phyloP scores from a whole-genome alignment of 2,329 filamentous ascomycete genomes.

The Cordyceps javanica region DNA sequence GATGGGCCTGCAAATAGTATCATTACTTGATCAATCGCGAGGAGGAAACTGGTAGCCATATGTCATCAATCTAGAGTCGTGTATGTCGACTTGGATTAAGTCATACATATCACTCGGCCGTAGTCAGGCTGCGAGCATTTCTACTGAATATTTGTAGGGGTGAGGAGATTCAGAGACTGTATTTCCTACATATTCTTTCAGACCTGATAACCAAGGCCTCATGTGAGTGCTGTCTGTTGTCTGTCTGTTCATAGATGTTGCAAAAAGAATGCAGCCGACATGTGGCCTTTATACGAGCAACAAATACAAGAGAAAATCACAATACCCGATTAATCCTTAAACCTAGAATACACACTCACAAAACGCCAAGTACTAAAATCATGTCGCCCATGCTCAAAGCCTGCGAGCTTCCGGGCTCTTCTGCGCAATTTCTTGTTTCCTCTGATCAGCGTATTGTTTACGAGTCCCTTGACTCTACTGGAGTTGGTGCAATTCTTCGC shows the following conservation, averaged over 20 bases:
- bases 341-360: neutral
- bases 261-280: neutral
- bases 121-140: neutral
- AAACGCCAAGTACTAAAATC: constrained; percentile 5
- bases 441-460: neutral
- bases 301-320: neutral
- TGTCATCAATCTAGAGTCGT: too few relatives aligned
- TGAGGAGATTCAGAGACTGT: too few relatives aligned
- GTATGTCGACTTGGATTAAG: too few relatives aligned
- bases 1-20: too few relatives aligned
- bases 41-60: too few relatives aligned
- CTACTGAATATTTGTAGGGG: too few relatives aligned
- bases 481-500: constrained; percentile 63
- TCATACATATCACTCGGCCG: neutral
- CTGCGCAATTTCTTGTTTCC: neutral
- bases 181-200: neutral
- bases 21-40: too few relatives aligned
- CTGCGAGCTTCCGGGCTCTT: neutral
- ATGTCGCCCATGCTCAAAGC: neutral
- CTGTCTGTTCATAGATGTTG: neutral
- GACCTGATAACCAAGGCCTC: neutral
- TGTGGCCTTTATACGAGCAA: neutral
- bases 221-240: neutral
- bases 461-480: constrained; percentile 33
- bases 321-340: neutral